Base-by-base conservation (phyloP, 345 rosid species). In the Populus simonii region DNA sequence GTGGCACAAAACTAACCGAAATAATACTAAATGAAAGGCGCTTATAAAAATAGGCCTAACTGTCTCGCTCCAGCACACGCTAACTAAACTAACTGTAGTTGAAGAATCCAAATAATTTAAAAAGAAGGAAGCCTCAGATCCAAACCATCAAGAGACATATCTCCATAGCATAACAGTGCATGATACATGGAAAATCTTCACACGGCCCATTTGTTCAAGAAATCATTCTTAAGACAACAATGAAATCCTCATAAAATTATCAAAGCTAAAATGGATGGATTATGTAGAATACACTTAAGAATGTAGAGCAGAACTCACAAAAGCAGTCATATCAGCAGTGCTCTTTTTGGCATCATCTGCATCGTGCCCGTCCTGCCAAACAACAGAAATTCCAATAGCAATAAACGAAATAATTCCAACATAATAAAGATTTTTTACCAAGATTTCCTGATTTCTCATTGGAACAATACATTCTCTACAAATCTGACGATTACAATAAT, bases 281-380 rank as follows among this genome's bases (percentile, higher is more conserved):
- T 35, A 39, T 15, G 16, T 22, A 22, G 68, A 57, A 51, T 16
- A 9, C 53, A 16, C 38, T 73, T n/a, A 2, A 62, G 29, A 41
- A 63, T 33, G 16, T 36, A 55, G 3, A 15, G 38, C 33, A 36
- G 33, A 66, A 84, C 94, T 89, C 76, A 90, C 94, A 80, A 89
- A 87, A 75, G 66, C 83, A 12, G 91, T 83, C 92, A 89, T 90
- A 68, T 89, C 92, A 59, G 90, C 84, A 65, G 89, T 84, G 78
- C 83, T 86, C 79, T 89, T 90, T 70, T 88, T 89, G 25, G 83
- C 68, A 88, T 89, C 90, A 33, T 81, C 89, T 39, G 85, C 70
- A 80, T 88, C 86, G 35, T 83, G 88, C 68, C 90, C 88, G 67
- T 89, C 92, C 92, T 89, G 85, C 81, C 27, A 68, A 55, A 55